Percentiles rank a stretch among this genome's conserved stretches.
phyloP scores from a whole-genome alignment of 2,329 filamentous ascomycete genomes.

The Talaromyces sp. region DNA sequence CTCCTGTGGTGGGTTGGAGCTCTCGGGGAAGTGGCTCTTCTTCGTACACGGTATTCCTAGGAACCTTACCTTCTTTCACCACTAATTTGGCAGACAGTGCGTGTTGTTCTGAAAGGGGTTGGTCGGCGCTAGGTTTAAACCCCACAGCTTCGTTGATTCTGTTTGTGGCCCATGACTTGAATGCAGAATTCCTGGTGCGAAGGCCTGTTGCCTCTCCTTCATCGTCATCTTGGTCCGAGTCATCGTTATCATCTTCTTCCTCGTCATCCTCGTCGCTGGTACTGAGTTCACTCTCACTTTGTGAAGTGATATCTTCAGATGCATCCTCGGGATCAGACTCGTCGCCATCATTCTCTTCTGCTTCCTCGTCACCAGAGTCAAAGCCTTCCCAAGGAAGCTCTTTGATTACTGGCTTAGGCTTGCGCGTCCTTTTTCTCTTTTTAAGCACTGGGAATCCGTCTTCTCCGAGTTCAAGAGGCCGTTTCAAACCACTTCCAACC shows the following conservation, averaged over 20 bases:
- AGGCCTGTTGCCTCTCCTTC: slow-evolving; percentile 20
- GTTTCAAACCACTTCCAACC: slow-evolving; percentile 74
- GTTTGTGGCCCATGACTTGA: slow-evolving; percentile 89
- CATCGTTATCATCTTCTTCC: slow-evolving; percentile 27
- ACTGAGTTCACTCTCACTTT: slow-evolving; percentile 14
- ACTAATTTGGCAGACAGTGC: slow-evolving; percentile 18
- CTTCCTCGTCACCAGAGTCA: slow-evolving; percentile 37
- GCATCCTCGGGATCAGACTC: slow-evolving; percentile 33
- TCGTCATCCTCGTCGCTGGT: slow-evolving; percentile 18
- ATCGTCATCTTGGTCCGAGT: slow-evolving; percentile 26
- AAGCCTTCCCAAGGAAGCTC: slow-evolving; percentile 46
- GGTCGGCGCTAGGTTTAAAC: slow-evolving; percentile 48
- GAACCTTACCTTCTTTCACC: slow-evolving; percentile 26
- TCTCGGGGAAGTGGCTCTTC: slow-evolving; percentile 38
- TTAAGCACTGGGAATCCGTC: slow-evolving; percentile 76
- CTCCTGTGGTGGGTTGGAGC: slow-evolving; percentile 34
- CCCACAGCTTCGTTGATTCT: slow-evolving; percentile 82
- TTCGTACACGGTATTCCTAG: slow-evolving; percentile 32
- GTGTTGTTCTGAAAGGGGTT: slow-evolving; percentile 27
- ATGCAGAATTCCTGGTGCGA: slow-evolving; percentile 57
- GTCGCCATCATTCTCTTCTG: slow-evolving; percentile 28
- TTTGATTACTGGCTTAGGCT: slow-evolving; percentile 31
- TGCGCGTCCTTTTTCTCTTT: slow-evolving; percentile 69
- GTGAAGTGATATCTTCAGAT: slow-evolving; percentile 22
- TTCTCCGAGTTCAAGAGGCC: slow-evolving; percentile 75